Conservation (phyloP, 495 filamentous ascomycete genomes). For the Penicillium antarcticum region DNA sequence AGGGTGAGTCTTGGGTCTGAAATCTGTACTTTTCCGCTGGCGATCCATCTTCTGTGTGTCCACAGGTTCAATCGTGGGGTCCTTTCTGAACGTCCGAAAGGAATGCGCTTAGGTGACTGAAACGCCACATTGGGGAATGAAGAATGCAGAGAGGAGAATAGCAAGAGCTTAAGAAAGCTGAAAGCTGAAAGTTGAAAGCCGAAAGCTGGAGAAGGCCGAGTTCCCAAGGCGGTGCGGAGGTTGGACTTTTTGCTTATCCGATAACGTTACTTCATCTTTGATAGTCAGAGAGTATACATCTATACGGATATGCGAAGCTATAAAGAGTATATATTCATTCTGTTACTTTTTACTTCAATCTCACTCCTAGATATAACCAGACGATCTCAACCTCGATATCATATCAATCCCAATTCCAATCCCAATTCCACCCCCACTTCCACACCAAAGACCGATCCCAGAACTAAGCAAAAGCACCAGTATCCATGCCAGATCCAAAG, state of each 20-base stretch:
- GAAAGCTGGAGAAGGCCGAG: not conserved
- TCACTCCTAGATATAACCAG: too few species aligned
- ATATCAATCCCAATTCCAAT: not conserved
- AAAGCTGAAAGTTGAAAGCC: too few species aligned
- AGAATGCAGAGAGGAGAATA: not conserved
- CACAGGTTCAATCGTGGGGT: conserved; percentile 27
- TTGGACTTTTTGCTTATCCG: conserved; percentile 15
- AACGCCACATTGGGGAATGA: conserved; percentile 41
- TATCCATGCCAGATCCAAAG: not conserved
- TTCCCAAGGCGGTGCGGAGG: conserved; percentile 26
- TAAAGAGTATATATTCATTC: too few species aligned
- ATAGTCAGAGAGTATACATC: too few species aligned
- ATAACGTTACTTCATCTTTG: not conserved
- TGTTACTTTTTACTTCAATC: too few species aligned
- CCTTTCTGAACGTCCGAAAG: conserved; percentile 40
- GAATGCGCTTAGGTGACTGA: conserved; percentile 37
- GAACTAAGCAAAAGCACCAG: not conserved
- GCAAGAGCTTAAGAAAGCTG: not conserved
- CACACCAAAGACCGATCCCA: not conserved
- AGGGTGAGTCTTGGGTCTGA: conserved; percentile 11
- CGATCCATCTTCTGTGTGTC: conserved; percentile 65
- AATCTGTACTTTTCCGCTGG: conserved; percentile 67
- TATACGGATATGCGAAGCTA: too few species aligned
- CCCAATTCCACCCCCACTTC: not conserved
- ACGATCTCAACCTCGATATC: too few species aligned